A percentile compares a stretch with the other conserved stretches of the same genome.
Conservation (phyloP, 441 rosid genomes). For the Bocquillonia castaneifolia region DNA sequence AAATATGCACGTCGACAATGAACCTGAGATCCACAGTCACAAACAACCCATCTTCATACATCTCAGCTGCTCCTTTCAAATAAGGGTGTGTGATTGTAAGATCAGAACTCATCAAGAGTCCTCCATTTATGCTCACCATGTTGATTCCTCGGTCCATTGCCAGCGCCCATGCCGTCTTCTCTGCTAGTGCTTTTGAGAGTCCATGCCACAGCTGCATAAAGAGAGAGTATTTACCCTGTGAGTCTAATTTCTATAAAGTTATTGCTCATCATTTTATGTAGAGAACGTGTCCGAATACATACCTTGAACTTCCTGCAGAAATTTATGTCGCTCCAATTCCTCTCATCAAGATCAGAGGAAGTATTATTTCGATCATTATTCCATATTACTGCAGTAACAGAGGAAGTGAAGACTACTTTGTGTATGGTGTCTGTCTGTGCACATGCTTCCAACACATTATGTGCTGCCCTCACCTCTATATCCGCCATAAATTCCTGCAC, state of each 20-base stretch:
- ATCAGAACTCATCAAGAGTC: constrained; percentile 42
- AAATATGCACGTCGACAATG: constrained; percentile 50
- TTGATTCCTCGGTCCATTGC: constrained; percentile 66
- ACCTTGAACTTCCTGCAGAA: constrained; percentile 58
- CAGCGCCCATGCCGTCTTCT: constrained; percentile 71
- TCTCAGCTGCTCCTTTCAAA: constrained; percentile 67
- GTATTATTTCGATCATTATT: constrained; percentile 30
- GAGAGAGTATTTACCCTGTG: background rate
- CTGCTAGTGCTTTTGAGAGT: constrained; percentile 57
- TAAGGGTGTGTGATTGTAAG: constrained; percentile 44
- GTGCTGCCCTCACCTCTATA: constrained; percentile 61
- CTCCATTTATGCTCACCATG: constrained; percentile 59
- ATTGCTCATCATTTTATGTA: background rate
- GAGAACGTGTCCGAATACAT: no score
- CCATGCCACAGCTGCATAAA: constrained; percentile 61
- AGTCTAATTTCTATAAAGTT: background rate
- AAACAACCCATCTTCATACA: constrained; percentile 60
- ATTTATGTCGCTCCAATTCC: constrained; percentile 48
- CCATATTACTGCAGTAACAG: constrained; percentile 52
- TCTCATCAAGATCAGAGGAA: constrained; percentile 39
- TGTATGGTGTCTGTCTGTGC: constrained; percentile 52
- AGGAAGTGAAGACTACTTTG: constrained; percentile 66
- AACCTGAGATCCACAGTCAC: constrained; percentile 47
- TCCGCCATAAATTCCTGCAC: constrained; percentile 59
- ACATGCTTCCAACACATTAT: constrained; percentile 66